Evolutionary conservation across 306 rosid species (phyloP).

Genomic region (Sindora glabra): DNA sequence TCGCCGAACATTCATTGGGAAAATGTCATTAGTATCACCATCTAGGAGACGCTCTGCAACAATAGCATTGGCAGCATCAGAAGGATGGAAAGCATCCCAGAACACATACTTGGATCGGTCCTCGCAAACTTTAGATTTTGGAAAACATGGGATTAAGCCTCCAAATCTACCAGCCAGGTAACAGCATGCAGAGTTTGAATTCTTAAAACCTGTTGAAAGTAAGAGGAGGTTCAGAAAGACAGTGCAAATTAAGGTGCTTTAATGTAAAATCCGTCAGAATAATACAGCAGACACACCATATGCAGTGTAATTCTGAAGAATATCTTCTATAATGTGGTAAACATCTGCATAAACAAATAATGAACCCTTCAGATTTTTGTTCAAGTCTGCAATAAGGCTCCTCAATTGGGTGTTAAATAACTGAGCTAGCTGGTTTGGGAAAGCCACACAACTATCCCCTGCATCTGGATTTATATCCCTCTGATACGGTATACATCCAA

Average conservation of each 20-base stretch:
- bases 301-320: slow-evolving; percentile 31
- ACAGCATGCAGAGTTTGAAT: slow-evolving; percentile 52
- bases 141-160: slow-evolving; percentile 50
- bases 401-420: slow-evolving; percentile 41
- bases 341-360: slow-evolving; percentile 59
- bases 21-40: slow-evolving; percentile 36
- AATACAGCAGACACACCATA: slow-evolving; percentile 26
- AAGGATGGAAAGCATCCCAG: slow-evolving; percentile 70
- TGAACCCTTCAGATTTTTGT: slow-evolving; percentile 27
- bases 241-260: not conserved
- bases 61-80: slow-evolving; percentile 49
- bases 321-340: slow-evolving; percentile 45
- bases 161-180: slow-evolving; percentile 48
- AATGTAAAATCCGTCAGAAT: not conserved
- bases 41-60: slow-evolving; percentile 39
- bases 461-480: slow-evolving; percentile 48
- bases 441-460: slow-evolving; percentile 37
- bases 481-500: slow-evolving; percentile 68
- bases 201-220: slow-evolving; percentile 45
- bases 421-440: slow-evolving; percentile 45
- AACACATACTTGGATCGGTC: slow-evolving; percentile 56
- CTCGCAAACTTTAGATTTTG: slow-evolving; percentile 41
- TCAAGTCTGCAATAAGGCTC: slow-evolving; percentile 40
- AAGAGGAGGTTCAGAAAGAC: not conserved
- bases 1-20: slow-evolving; percentile 44